These are phyloP conservation scores for Geoglossum cookeanum DNA, from an alignment of 2,329 filamentous ascomycete species.

Conservation along the genomic window DNA sequence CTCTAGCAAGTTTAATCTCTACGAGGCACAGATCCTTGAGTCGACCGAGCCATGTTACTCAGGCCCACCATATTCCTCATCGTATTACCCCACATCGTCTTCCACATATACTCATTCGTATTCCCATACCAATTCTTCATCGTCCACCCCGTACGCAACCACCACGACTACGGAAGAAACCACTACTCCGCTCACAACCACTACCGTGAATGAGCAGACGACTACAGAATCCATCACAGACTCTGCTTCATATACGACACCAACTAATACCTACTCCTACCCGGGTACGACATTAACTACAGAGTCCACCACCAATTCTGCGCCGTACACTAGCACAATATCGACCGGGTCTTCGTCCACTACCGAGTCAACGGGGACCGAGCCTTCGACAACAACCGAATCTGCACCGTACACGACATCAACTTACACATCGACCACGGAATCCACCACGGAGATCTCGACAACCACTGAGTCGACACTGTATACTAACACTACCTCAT, in stretches of 20 bases:
- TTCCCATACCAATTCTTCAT: conserved; percentile 11
- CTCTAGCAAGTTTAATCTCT: conserved; percentile 16
- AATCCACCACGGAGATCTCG: background rate
- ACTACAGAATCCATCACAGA: background rate
- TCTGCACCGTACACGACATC: conserved; percentile 3
- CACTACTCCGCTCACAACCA: conserved; percentile 9
- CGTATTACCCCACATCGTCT: too few species aligned
- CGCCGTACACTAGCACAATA: too few species aligned
- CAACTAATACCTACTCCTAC: too few species aligned
- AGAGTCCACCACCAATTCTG: conserved; percentile 4
- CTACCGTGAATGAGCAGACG: conserved; percentile 1
- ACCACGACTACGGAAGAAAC: conserved; percentile 9
- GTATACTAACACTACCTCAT: too few species aligned
- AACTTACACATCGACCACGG: too few species aligned
- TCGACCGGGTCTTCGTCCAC: too few species aligned
- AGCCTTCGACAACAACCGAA: too few species aligned
- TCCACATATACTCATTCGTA: too few species aligned
- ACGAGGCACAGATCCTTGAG: conserved; percentile 29
- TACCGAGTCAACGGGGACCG: too few species aligned
- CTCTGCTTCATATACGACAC: conserved; percentile 6
- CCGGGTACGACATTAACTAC: too few species aligned
- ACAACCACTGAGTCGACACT: too few species aligned
- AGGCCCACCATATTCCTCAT: too few species aligned
- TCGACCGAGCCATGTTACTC: conserved; percentile 35
- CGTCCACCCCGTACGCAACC: conserved; percentile 5